Evolutionary conservation across 495 filamentous ascomycete species (phyloP).

Genomic region (Beverwykella pulmonaria): DNA sequence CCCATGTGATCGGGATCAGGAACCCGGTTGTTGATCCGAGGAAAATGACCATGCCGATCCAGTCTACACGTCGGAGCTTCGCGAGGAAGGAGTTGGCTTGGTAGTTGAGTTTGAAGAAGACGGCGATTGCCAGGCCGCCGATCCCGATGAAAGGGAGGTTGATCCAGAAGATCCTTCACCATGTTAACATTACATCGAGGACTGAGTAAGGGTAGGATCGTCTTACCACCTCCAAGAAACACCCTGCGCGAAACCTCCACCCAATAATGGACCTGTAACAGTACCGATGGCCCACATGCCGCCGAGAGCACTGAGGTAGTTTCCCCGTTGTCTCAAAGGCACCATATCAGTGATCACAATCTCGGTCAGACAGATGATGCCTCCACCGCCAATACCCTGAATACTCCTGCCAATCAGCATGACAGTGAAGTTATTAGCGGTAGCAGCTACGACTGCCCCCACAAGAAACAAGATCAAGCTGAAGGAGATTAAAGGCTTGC

Average conservation of each 20-base stretch:
- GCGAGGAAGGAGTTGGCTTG: slow-evolving; percentile 36
- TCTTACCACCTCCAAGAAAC: not conserved
- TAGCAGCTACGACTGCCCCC: slow-evolving; percentile 62
- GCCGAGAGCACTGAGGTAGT: slow-evolving; percentile 49
- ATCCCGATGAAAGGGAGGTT: slow-evolving; percentile 60
- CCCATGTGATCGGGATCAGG: slow-evolving; percentile 61
- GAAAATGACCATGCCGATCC: slow-evolving; percentile 52
- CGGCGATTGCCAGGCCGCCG: slow-evolving; percentile 49
- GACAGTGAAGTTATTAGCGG: slow-evolving; percentile 61
- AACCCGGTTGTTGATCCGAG: slow-evolving; percentile 52
- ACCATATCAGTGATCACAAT: slow-evolving; percentile 69
- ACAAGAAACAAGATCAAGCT: slow-evolving; percentile 57
- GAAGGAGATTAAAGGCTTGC: slow-evolving; percentile 53
- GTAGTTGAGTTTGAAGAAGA: slow-evolving; percentile 57
- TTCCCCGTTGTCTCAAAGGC: slow-evolving; percentile 54
- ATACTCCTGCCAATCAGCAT: slow-evolving; percentile 67
- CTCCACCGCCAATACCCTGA: slow-evolving; percentile 75
- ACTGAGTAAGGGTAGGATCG: too few relatives aligned
- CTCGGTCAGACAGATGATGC: slow-evolving; percentile 64
- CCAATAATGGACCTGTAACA: slow-evolving; percentile 68
- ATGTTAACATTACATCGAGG: too few relatives aligned
- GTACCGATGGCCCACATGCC: slow-evolving; percentile 60
- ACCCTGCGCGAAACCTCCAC: not conserved
- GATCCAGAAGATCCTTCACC: slow-evolving; percentile 60
- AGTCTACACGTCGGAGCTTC: slow-evolving; percentile 47